These are phyloP conservation scores for Pichia cephalocereana DNA, from an alignment of 805 yeast species.

Conservation along the genomic window DNA sequence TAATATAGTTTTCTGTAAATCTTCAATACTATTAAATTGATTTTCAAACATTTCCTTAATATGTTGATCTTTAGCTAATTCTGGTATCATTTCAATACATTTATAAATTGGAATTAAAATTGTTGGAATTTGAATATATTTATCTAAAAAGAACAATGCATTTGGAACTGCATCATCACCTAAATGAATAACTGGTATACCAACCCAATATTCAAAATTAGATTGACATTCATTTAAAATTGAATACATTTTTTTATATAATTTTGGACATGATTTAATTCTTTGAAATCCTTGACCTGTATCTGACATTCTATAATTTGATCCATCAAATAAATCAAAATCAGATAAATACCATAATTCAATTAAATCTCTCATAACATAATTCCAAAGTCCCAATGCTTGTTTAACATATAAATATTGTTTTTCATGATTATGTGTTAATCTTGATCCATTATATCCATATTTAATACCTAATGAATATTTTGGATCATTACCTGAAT, in stretches of 20 bases:
- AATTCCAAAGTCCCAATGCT: slow-evolving; percentile 66
- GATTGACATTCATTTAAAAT: slow-evolving; percentile 59
- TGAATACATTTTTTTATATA: slow-evolving; percentile 61
- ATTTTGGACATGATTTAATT: slow-evolving; percentile 62
- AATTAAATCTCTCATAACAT: slow-evolving; percentile 71
- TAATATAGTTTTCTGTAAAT: slow-evolving; percentile 39
- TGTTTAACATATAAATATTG: slow-evolving; percentile 71
- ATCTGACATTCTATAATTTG: slow-evolving; percentile 49
- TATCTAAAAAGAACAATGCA: slow-evolving; percentile 69
- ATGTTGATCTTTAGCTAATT: slow-evolving; percentile 36
- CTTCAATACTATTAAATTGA: slow-evolving; percentile 49
- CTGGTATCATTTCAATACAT: slow-evolving; percentile 46
- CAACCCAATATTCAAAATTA: slow-evolving; percentile 61
- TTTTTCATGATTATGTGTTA: slow-evolving; percentile 64
- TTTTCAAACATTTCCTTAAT: slow-evolving; percentile 41
- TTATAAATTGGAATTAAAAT: slow-evolving; percentile 66
- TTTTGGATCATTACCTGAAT: slow-evolving; percentile 18
- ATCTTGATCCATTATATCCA: slow-evolving; percentile 61
- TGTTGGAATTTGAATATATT: slow-evolving; percentile 71
- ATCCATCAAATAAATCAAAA: slow-evolving; percentile 51
- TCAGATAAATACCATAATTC: slow-evolving; percentile 72
- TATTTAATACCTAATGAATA: slow-evolving; percentile 53
- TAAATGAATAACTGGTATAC: slow-evolving; percentile 69
- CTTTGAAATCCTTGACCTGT: slow-evolving; percentile 81
- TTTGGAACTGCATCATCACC: slow-evolving; percentile 84